Evolutionary conservation across 2,329 filamentous ascomycete genomes (phyloP).

Genomic region (Fusarium dlaminii): DNA sequence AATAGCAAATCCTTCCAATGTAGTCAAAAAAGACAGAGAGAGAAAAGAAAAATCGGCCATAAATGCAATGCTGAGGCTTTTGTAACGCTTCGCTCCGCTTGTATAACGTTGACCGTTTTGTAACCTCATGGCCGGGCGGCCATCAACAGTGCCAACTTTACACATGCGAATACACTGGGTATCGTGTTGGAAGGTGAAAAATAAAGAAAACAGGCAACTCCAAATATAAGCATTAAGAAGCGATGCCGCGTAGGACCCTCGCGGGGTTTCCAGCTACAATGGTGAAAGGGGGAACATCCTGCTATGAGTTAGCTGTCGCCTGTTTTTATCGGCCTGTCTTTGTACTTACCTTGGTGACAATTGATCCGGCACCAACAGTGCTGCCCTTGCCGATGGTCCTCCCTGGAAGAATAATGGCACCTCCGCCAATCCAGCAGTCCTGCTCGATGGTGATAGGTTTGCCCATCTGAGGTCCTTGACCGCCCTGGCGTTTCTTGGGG

Average conservation of each 20-base stretch:
- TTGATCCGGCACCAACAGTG: slow-evolving; percentile 83
- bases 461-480: slow-evolving; percentile 75
- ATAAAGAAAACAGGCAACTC: slow-evolving; percentile 2
- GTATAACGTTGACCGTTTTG: slow-evolving; percentile 6
- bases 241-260: slow-evolving; percentile 58
- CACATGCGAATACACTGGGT: slow-evolving; percentile 42
- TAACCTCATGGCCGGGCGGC: not conserved
- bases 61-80: slow-evolving; percentile 32
- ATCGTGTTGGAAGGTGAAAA: slow-evolving; percentile 44
- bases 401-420: slow-evolving; percentile 80
- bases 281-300: slow-evolving; percentile 74
- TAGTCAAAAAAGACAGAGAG: not conserved
- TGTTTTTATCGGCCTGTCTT: not conserved
- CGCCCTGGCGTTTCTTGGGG: slow-evolving; percentile 76
- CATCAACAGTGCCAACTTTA: slow-evolving; percentile 27
- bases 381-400: slow-evolving; percentile 82
- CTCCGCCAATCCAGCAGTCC: slow-evolving; percentile 84
- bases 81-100: slow-evolving; percentile 30
- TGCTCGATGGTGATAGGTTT: slow-evolving; percentile 81
- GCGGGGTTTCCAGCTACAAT: slow-evolving; percentile 77
- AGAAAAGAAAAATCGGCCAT: slow-evolving; percentile 7
- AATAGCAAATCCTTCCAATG: slow-evolving; percentile 9
- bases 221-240: slow-evolving; percentile 38
- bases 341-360: slow-evolving; percentile 76
- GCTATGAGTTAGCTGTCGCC: slow-evolving; percentile 27